Evolutionary conservation across 179 eudicot species (phyloP), one percentile per base, ranked within the genome.

Genomic region (Beta corolliflora): DNA sequence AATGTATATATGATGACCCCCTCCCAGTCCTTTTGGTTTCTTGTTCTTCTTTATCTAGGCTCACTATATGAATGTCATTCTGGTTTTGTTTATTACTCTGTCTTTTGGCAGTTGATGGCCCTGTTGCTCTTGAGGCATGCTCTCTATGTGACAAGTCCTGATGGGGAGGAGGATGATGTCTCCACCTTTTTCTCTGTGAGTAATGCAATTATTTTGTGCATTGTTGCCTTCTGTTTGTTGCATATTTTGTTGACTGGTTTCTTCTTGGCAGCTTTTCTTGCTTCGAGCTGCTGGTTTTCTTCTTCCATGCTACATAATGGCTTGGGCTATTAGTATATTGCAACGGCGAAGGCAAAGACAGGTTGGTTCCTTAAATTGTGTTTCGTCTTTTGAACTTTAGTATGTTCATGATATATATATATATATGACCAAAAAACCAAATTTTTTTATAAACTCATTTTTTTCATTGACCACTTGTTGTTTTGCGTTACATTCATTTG

Each of bases 51-150:
- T 45, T 15, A 50, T 45, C 9, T n/a, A 2, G 15, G n/a, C 36
- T 4, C 1, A 12, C 53, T 78, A 15, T 56, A 14, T 71, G 46
- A 25, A 77, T 48, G 60, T 74, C 64, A 18, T 54, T 84, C 46
- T 77, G 23, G 9, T 70, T 15, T 53, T 44, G 25, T 48, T 75
- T 56, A 81, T 48, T 66, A 18, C 25, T 72, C 75, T 69, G 69
- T 82, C 67, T 81, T 41, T 70, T 82, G 84, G 82, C 92, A 94
- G 98, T 81, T 94, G 79, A 85, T 94, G 92, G 93, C 93, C 61
- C 88, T 94, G 85, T 86, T 94, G 61, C 92, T 94, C 65, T 80
- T 94, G 87, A 94, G 97, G 87, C 98, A 94, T 86, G 95, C 97
- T 79, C 86, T 94, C 41, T 79, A 83, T 55, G 84, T 91, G 41